These are phyloP conservation scores for Rosa rugosa DNA, from an alignment of 306 rosid genomes.

Conservation along the genomic window DNA sequence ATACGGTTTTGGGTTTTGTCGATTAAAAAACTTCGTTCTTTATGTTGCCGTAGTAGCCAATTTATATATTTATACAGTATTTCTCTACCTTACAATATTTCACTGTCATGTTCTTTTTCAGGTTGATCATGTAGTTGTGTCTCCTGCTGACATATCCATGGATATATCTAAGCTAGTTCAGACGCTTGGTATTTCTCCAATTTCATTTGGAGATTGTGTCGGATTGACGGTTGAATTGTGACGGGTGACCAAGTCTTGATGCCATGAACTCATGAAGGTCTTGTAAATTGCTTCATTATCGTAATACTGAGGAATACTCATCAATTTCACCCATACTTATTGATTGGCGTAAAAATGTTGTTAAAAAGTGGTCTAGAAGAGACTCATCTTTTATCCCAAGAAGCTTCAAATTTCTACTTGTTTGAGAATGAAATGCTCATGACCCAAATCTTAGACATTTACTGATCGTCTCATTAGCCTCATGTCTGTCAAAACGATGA, in stretches of 20 bases:
- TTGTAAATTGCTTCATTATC: slow-evolving; percentile 13
- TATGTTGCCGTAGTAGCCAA: slow-evolving; percentile 5
- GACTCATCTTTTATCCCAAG: neutral
- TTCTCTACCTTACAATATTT: neutral
- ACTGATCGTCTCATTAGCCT: neutral
- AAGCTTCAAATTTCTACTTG: neutral
- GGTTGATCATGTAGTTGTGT: slow-evolving; percentile 85
- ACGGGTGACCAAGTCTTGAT: slow-evolving; percentile 44
- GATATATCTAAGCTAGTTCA: slow-evolving; percentile 66
- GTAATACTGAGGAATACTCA: neutral
- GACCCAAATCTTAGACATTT: neutral
- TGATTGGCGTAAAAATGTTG: neutral
- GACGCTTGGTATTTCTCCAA: slow-evolving; percentile 54
- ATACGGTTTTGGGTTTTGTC: neutral
- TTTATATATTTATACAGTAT: neutral
- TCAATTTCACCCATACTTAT: too few relatives aligned
- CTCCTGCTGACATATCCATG: slow-evolving; percentile 96
- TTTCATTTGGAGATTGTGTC: slow-evolving; percentile 68
- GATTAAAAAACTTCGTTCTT: neutral
- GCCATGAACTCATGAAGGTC: slow-evolving; percentile 13
- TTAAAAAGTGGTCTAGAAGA: neutral
- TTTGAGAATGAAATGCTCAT: neutral
- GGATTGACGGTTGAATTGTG: slow-evolving; percentile 33
- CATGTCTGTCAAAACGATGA: too few relatives aligned
- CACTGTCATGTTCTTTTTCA: slow-evolving; percentile 26